phyloP scores from a whole-genome alignment of 257 asterid genomes.

The Solanum virginianum region DNA sequence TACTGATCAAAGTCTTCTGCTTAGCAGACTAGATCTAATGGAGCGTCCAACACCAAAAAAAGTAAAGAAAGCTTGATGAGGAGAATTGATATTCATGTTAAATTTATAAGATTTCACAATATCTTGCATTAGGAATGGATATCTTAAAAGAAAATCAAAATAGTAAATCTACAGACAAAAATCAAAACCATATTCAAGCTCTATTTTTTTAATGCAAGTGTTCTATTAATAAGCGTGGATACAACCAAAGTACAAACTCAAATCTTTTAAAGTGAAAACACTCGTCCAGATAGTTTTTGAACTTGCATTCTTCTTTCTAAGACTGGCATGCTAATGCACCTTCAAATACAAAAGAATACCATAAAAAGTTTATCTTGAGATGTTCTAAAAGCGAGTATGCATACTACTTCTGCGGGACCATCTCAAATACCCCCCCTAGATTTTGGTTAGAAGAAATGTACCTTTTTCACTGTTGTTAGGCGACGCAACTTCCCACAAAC shows the following conservation, averaged over 20 bases:
- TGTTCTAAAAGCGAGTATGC: background rate
- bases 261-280: background rate
- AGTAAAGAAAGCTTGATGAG: background rate
- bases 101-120: background rate
- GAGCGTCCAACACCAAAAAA: background rate
- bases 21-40: background rate
- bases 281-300: background rate
- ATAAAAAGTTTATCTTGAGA: background rate
- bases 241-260: background rate
- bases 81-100: background rate
- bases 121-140: background rate
- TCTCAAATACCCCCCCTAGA: background rate
- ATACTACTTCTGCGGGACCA: background rate
- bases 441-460: conserved; percentile 6
- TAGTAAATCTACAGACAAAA: background rate
- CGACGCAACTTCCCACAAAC: conserved; percentile 97
- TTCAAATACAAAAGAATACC: background rate
- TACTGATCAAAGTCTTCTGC: background rate
- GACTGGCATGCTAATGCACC: background rate
- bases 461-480: conserved; percentile 85
- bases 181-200: background rate
- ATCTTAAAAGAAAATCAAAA: background rate
- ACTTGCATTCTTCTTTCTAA: background rate
- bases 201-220: background rate
- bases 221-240: background rate